phyloP scores from a whole-genome alignment of 345 rosid genomes.

The Brassica juncea region DNA sequence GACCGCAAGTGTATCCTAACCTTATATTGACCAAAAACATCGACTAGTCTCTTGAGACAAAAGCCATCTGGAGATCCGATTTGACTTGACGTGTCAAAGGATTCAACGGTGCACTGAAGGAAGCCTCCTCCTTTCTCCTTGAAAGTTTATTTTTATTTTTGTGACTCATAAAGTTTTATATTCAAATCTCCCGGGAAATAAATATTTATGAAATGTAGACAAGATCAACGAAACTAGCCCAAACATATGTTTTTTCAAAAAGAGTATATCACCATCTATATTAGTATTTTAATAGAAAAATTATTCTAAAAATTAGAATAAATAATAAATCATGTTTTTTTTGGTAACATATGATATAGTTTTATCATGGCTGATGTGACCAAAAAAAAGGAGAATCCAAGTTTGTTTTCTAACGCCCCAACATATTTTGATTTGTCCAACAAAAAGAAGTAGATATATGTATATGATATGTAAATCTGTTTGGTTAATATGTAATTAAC shows the following conservation, averaged over 20 bases:
- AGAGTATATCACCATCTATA: not conserved
- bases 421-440: not conserved
- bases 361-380: not conserved
- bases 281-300: not conserved
- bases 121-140: slow-evolving; percentile 26
- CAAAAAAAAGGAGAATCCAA: not conserved
- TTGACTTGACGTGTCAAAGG: slow-evolving; percentile 34
- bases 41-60: slow-evolving; percentile 14
- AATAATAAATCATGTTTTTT: too few relatives aligned
- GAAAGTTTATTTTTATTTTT: slow-evolving; percentile 4
- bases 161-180: slow-evolving; percentile 1
- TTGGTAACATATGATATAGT: not conserved
- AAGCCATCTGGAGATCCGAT: slow-evolving; percentile 34
- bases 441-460: not conserved
- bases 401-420: not conserved
- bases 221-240: not conserved
- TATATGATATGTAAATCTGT: not conserved
- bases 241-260: not conserved
- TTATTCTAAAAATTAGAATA: too few relatives aligned
- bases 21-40: slow-evolving; percentile 13
- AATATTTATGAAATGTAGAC: not conserved
- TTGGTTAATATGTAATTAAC: not conserved
- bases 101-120: slow-evolving; percentile 10
- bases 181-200: slow-evolving; percentile 6
- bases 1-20: slow-evolving; percentile 29